Conservation (phyloP, 2,329 filamentous ascomycete genomes). For the Colletotrichum camelliae region DNA sequence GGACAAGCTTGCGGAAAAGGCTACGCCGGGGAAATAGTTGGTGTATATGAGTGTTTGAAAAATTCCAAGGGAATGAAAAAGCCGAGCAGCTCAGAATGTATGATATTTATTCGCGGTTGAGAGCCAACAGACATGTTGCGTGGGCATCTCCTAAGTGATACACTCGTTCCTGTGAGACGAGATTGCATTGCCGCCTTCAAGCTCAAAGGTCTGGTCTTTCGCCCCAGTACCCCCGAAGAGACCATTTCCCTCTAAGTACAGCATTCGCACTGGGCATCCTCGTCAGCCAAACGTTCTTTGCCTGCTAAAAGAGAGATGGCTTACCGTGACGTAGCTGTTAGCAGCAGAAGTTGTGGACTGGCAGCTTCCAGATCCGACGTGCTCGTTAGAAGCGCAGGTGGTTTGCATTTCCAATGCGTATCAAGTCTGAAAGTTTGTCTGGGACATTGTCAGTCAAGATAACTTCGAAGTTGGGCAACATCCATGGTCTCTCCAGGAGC, state of each 20-base stretch:
- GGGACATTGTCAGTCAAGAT: fast-evolving
- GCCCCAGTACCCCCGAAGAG: fast-evolving
- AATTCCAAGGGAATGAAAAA: not conserved
- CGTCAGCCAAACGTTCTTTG: not conserved
- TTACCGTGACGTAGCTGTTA: not conserved
- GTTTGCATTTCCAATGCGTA: not conserved
- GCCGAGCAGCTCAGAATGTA: not conserved
- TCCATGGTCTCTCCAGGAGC: fast-evolving
- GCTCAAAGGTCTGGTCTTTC: fast-evolving
- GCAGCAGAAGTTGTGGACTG: not conserved
- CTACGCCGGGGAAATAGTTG: not conserved
- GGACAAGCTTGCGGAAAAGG: not conserved
- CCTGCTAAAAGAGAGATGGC: not conserved
- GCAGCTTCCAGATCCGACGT: not conserved
- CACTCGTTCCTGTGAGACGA: not conserved
- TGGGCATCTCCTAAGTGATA: not conserved
- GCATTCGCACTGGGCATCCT: not conserved
- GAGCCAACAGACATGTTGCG: not conserved
- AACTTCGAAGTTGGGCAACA: not conserved
- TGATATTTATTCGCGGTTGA: not conserved
- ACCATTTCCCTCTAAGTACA: not conserved
- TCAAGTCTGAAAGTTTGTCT: not conserved
- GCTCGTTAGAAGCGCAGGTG: not conserved
- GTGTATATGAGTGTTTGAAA: not conserved
- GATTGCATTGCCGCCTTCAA: not conserved